Evolutionary conservation across 75 land plant genomes (phyloP).

Genomic region (Pseudotsuga menziesii): DNA sequence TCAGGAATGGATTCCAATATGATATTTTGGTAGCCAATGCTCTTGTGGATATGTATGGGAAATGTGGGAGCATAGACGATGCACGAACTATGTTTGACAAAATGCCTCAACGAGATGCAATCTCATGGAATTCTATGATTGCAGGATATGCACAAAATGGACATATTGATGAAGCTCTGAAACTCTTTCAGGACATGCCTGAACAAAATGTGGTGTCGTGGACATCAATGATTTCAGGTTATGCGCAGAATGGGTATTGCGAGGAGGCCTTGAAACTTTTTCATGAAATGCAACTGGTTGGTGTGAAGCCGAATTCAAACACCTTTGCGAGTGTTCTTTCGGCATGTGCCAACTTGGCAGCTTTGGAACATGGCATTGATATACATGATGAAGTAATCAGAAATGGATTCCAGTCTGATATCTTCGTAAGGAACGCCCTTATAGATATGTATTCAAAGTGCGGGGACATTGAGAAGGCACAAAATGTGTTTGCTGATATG

Average conservation of each 20-base stretch:
- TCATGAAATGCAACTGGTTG: constrained; percentile 2
- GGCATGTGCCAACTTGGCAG: constrained; percentile 14
- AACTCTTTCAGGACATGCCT: constrained; percentile 20
- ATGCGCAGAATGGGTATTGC: constrained; percentile 20
- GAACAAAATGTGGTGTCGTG: constrained; percentile 27
- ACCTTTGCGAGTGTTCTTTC: constrained; percentile 14
- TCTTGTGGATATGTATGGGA: constrained; percentile 44
- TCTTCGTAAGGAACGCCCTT: constrained; percentile 12
- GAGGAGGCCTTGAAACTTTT: constrained; percentile 8
- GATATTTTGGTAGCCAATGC: constrained; percentile 25
- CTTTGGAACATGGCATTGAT: constrained; percentile 14
- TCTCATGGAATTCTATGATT: constrained; percentile 37
- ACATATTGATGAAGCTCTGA: constrained; percentile 8
- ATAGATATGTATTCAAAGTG: constrained; percentile 27
- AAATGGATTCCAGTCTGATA: not conserved
- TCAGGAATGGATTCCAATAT: constrained; percentile 19
- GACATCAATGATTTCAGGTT: constrained; percentile 28
- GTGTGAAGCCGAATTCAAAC: constrained; percentile 8
- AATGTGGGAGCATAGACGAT: constrained; percentile 22
- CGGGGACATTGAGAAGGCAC: constrained; percentile 12
- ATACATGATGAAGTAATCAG: constrained; percentile 13
- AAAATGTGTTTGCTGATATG: constrained; percentile 10
- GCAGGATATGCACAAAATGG: constrained; percentile 34
- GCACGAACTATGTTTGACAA: constrained; percentile 21
- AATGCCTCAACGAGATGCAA: constrained; percentile 16